phyloP scores from a whole-genome alignment of 2,329 filamentous ascomycete species.

The Verticillium zaregamsianum region DNA sequence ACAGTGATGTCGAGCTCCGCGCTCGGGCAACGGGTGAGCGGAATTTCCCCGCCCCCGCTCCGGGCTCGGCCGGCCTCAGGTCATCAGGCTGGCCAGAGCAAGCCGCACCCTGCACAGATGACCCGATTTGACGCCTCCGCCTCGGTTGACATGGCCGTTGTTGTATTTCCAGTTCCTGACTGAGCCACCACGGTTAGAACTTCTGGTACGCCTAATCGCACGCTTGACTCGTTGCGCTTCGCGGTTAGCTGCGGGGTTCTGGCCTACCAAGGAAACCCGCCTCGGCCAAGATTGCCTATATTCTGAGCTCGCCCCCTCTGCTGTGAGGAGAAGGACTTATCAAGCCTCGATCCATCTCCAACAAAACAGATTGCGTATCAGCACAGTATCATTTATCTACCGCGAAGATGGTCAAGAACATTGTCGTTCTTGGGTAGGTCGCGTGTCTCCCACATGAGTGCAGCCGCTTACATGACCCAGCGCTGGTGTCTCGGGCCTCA shows the following conservation, averaged over 20 bases:
- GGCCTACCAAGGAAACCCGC: not conserved
- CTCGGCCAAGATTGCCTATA: not conserved
- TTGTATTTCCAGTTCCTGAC: not conserved
- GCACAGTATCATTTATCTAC: too few relatives aligned
- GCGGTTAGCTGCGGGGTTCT: not conserved
- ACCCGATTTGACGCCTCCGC: not conserved
- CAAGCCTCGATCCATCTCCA: too few relatives aligned
- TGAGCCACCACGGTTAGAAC: not conserved
- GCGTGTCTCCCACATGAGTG: not conserved
- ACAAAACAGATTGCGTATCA: too few relatives aligned
- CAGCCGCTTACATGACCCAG: constrained; percentile 15
- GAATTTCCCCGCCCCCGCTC: not conserved
- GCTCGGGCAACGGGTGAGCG: not conserved
- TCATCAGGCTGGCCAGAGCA: not conserved
- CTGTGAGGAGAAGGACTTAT: not conserved
- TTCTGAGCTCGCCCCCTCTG: not conserved
- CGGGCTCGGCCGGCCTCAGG: not conserved
- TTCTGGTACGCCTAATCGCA: not conserved
- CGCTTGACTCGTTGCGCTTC: not conserved
- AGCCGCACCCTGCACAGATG: not conserved
- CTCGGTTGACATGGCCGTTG: not conserved
- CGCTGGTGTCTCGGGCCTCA: constrained; percentile 49
- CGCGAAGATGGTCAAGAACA: constrained; percentile 43
- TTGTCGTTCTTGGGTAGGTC: constrained; percentile 33
- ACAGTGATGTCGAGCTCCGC: not conserved